Evolutionary conservation across 108 stramenopile species (phyloP).

Genomic region (Skeletonema potamos): DNA sequence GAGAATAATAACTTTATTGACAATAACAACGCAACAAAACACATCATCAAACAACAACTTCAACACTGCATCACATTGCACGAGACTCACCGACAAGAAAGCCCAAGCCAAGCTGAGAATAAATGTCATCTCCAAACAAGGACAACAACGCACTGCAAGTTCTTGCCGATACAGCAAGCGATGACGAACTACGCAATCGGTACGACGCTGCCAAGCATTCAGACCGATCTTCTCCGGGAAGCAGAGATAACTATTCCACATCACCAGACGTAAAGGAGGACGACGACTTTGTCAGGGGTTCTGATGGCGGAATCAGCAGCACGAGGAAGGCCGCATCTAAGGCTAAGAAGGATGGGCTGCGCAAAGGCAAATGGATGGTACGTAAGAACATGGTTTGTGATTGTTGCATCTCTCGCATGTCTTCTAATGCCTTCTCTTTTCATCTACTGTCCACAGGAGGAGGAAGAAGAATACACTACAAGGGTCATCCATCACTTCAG

Average conservation of each 20-base stretch:
- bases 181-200: slow-evolving; percentile 7
- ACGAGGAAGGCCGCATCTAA: not conserved
- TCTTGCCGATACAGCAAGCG: slow-evolving; percentile 27
- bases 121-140: not conserved
- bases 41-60: not conserved
- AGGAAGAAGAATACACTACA: slow-evolving; percentile 90
- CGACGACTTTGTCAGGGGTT: slow-evolving; percentile 17
- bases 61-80: not conserved
- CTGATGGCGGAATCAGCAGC: not conserved
- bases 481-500: slow-evolving; percentile 93
- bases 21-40: no score
- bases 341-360: slow-evolving; percentile 30
- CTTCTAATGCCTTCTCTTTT: not conserved
- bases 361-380: slow-evolving; percentile 89
- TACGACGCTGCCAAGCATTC: slow-evolving; percentile 4
- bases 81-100: not conserved
- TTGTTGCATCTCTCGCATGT: not conserved
- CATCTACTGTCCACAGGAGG: slow-evolving; percentile 44
- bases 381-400: slow-evolving; percentile 12
- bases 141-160: slow-evolving; percentile 12
- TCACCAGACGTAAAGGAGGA: slow-evolving; percentile 4
- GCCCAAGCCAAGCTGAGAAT: no score
- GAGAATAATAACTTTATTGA: no score
- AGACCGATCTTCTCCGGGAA: not conserved
- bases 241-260: not conserved